Evolutionary conservation across 169 alveolate species (phyloP), one percentile per base, ranked within the genome.

Genomic region (Cryptosporidium viatorum): DNA sequence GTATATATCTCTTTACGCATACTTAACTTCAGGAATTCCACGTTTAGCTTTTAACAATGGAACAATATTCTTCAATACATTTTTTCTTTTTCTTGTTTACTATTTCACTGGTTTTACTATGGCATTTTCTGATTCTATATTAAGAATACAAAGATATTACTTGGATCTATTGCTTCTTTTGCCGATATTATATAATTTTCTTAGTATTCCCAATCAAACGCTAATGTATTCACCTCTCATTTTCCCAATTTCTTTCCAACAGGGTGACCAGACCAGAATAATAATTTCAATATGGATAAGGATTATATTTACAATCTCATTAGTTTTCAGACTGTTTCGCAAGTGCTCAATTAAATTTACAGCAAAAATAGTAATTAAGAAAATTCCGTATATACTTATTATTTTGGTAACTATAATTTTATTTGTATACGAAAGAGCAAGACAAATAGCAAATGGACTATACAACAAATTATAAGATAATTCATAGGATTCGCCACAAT

Each of bases 341-440:
- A 58, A 73, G n/a, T 10, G 23, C 55, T 31, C 58, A 12, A 33
- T 73, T 51, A 12, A 73, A 14, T 14, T 39, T 16, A 55, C 3
- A n/a, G 4, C 18, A 29, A 18, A 51, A 35, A 12, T 33, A 29
- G 7, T 52, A 52, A 31, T 73, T 12, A 33, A 50, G 16, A 59
- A 73, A 37, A 33, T 35, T 3, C 86, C 86, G n/a, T 73, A 55
- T 39, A 31, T 73, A 55, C 70, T 73, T 16, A 50, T 41, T 14
- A 52, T 59, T n/a, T 10, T 35, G 9, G 21, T 41, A 10, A 73
- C 86, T 10, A 8, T 33, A 1, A 23, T 55, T n/a, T 73, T 26
- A 33, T 73, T 73, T 41, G 39, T 73, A 31, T 73, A 73, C 51
- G 86, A 73, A 41, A 73, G 86, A n/a, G 58, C 86, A n/a, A 39